These are phyloP conservation scores for Babesia microti DNA, from an alignment of 169 alveolate species.

Conservation along the genomic window DNA sequence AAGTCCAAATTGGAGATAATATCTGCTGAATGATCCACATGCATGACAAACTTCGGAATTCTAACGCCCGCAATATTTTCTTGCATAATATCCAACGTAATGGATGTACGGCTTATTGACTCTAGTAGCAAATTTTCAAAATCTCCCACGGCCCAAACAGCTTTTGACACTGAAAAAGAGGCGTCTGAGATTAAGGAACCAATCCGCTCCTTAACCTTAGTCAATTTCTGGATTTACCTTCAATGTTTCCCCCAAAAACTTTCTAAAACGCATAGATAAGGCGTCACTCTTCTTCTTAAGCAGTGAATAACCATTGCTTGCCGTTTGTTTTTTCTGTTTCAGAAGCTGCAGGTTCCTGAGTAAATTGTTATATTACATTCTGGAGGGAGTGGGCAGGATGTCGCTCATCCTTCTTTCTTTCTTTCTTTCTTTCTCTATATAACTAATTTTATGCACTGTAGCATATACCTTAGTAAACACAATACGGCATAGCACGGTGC, in stretches of 20 bases:
- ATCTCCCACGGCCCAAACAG: conserved; percentile 90
- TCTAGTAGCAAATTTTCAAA: conserved; percentile 76
- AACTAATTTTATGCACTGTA: too few species aligned
- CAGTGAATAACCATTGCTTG: conserved; percentile 83
- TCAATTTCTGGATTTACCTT: conserved; percentile 56
- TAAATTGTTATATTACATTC: conserved; percentile 5
- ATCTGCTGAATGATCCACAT: conserved; percentile 75
- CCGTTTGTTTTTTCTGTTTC: conserved; percentile 73
- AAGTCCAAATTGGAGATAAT: conserved; percentile 65
- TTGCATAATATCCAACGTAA: conserved; percentile 74
- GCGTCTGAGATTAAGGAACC: conserved; percentile 83
- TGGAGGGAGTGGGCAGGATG: conserved; percentile 18
- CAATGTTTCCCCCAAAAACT: conserved; percentile 74
- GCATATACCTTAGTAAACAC: too few species aligned
- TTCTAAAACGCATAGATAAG: conserved; percentile 79
- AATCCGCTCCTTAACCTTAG: conserved; percentile 63
- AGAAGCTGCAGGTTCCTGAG: conserved; percentile 69
- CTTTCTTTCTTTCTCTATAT: too few species aligned
- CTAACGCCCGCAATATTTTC: conserved; percentile 92
- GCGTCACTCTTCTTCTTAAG: conserved; percentile 89
- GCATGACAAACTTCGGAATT: conserved; percentile 80
- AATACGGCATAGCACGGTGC: too few species aligned
- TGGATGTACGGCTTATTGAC: conserved; percentile 81
- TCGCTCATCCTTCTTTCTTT: conserved; percentile 5
- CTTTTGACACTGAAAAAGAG: conserved; percentile 81